Evolutionary conservation across 257 asterid species (phyloP), one percentile per base, ranked within the genome.

Genomic region (Solanum piurae): DNA sequence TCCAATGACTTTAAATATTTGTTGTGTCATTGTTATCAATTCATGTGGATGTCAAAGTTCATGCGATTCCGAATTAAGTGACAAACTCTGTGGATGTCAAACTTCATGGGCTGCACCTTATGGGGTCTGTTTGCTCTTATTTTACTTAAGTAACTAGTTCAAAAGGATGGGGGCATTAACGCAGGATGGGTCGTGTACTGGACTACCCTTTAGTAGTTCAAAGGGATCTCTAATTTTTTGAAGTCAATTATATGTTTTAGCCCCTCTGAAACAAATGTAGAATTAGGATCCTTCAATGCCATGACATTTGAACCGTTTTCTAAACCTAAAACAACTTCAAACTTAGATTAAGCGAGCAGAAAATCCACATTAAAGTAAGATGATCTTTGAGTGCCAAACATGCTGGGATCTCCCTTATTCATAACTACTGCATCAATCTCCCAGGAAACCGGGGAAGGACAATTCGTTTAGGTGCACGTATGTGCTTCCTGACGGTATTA

Each of bases 401-500:
- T 85, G 76, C 29, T 85, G 44, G 68, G 27, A 40, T 66, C 76
- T 85, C 21, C 18, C 44, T 68, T 36, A 21, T 12, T 80, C 33
- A 52, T 83, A 38, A 52, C 60, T 73, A 21, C 64, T 83, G 31
- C 85, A 86, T 87, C 88, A n/a, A 90, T 52, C 37, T 89, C 89
- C 60, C 96, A 96, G 98, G 95, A 93, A 89, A 87, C 89, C 91
- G 52, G 98, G 99, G 87, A 94, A 55, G 62, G 96, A 91, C 89
- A 97, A 97, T 89, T 52, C 91, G 84, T 93, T 95, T 88, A 92
- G 93, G 92, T 94, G 98, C 89, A 93, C 94, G 68, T 97, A 95
- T 37, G 99, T 97, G 79, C 98, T 97, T 77, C 99, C 98, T 86
- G 99, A 97, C 87, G 99, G 99, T 77, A 88, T 97, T 90, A 94